phyloP scores from a whole-genome alignment of 352 stramenopile genomes.

The Pythium monospermum region DNA sequence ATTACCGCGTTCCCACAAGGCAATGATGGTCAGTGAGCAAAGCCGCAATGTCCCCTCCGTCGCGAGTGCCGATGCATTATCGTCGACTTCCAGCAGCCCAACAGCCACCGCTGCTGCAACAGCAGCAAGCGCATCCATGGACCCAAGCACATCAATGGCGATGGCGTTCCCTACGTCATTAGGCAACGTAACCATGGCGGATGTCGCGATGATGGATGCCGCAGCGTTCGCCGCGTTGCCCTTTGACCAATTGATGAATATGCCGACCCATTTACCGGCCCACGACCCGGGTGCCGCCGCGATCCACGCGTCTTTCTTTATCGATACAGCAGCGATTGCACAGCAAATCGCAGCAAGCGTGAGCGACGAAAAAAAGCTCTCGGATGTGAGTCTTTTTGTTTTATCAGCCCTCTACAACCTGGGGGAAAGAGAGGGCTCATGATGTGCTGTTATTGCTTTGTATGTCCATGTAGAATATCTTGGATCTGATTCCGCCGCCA shows the following conservation, averaged over 20 bases:
- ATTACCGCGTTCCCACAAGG: not conserved
- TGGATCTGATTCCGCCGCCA: conserved; percentile 64
- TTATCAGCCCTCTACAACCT: too few species aligned
- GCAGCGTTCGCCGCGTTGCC: conserved; percentile 40
- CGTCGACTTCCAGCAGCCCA: not conserved
- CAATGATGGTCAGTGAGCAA: conserved; percentile 42
- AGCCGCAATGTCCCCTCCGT: conserved; percentile 14
- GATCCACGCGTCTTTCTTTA: conserved; percentile 44
- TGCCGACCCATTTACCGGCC: conserved; percentile 16
- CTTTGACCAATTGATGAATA: conserved; percentile 46
- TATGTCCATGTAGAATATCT: conserved; percentile 49
- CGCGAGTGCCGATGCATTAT: not conserved
- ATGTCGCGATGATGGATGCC: conserved; percentile 10
- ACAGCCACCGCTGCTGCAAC: conserved; percentile 1
- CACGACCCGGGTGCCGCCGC: conserved; percentile 7
- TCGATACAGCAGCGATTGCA: conserved; percentile 46
- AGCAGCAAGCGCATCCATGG: conserved; percentile 6
- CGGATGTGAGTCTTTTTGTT: conserved; percentile 50
- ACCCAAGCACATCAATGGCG: not conserved
- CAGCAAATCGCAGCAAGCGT: conserved; percentile 65
- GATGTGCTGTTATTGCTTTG: not conserved
- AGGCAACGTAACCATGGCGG: not conserved
- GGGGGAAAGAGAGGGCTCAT: not conserved
- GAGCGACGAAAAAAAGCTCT: conserved; percentile 74
- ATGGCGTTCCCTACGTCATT: conserved; percentile 12